Percentiles rank a stretch among this genome's conserved stretches.
These are phyloP conservation scores for Piromyces finnis DNA, from an alignment of 192 early-diverging fungal species.

Conservation along the genomic window DNA sequence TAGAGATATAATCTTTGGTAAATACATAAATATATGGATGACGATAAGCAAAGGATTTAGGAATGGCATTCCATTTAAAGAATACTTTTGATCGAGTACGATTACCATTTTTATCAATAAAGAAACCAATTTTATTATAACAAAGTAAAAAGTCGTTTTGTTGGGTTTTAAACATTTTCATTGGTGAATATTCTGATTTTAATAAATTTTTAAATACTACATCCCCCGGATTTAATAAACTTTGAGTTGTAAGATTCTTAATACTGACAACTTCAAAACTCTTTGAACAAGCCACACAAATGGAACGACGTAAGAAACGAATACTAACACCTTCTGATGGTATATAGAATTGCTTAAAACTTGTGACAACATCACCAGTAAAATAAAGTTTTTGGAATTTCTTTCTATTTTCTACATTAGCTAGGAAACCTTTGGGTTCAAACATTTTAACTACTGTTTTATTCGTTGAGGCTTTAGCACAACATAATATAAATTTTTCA, in stretches of 20 bases:
- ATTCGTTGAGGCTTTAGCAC: background rate
- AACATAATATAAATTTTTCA: background rate
- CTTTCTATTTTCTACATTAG: background rate
- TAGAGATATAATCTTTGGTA: background rate
- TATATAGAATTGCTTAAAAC: background rate
- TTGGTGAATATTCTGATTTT: background rate
- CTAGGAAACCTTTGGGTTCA: background rate
- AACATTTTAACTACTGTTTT: background rate
- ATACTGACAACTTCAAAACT: background rate
- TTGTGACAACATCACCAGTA: background rate
- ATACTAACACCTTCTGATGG: background rate
- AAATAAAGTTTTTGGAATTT: background rate
- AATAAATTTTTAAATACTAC: background rate
- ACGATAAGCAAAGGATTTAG: background rate
- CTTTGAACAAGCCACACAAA: background rate
- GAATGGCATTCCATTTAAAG: background rate
- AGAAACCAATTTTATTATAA: conserved; percentile 61
- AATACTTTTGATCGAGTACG: background rate
- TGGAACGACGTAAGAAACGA: background rate
- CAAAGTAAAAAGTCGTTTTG: background rate
- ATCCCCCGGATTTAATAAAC: background rate
- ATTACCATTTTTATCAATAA: conserved; percentile 69
- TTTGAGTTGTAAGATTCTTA: background rate
- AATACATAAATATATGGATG: background rate
- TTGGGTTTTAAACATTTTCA: background rate